Percentiles rank a stretch among this genome's conserved stretches.
phyloP scores from a whole-genome alignment of 805 yeast genomes.

The Lachancea sp. region DNA sequence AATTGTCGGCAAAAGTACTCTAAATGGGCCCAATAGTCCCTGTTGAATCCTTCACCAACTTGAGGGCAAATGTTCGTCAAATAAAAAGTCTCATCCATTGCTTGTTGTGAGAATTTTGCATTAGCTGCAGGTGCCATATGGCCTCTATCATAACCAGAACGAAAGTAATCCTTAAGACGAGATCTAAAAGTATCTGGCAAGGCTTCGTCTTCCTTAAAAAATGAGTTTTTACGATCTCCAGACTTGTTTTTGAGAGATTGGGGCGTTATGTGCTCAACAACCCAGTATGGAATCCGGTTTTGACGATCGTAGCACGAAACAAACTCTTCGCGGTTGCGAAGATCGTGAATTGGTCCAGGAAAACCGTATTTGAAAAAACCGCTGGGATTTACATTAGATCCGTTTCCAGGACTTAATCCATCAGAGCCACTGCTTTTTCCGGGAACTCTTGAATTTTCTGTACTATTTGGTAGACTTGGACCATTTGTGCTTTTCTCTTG shows the following conservation, averaged over 20 bases:
- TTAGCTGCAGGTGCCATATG: conserved; percentile 98
- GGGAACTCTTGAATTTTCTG: background rate
- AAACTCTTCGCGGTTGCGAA: conserved; percentile 66
- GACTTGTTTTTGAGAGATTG: conserved; percentile 50
- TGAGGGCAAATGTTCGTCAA: conserved; percentile 93
- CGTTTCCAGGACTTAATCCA: conserved; percentile 9
- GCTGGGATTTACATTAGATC: conserved; percentile 54
- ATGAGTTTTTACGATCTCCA: conserved; percentile 73
- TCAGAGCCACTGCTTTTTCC: background rate
- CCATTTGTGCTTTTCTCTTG: background rate
- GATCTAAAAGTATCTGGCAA: conserved; percentile 77
- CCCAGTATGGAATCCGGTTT: conserved; percentile 80
- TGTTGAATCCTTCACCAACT: conserved; percentile 94
- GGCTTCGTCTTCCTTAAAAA: conserved; percentile 79
- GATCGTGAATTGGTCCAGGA: conserved; percentile 91
- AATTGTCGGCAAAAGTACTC: conserved; percentile 82
- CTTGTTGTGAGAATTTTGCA: conserved; percentile 81
- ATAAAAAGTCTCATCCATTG: conserved; percentile 92
- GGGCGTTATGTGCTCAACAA: conserved; percentile 79
- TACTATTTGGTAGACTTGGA: background rate
- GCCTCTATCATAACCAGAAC: conserved; percentile 95
- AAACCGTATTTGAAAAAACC: conserved; percentile 87
- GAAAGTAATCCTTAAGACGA: conserved; percentile 74
- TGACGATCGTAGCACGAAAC: conserved; percentile 81
- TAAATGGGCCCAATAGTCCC: conserved; percentile 97